Evolutionary conservation across 2,329 filamentous ascomycete genomes (phyloP), one percentile per base, ranked within the genome.

Genomic region (Botrytis byssoidea): DNA sequence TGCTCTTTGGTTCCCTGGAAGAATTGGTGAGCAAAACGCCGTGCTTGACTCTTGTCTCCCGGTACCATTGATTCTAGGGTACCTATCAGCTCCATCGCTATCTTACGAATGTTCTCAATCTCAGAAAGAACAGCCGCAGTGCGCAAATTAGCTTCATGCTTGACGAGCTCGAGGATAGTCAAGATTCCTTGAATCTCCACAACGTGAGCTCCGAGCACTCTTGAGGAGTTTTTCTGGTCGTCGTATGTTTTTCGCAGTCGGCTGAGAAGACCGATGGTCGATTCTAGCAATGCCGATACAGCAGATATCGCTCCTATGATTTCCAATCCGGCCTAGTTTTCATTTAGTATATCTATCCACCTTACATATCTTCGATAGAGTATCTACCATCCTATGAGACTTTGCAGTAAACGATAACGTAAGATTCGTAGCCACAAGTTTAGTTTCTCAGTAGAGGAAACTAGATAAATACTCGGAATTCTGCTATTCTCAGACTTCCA

Each of bases 321-420:
- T 16, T 64, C 25, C 3, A 44, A 7, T 44, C 61, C 61, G 4
- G 61, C 7, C 37, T 64, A 14, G 42, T 6, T 25, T 16, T 18
- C 37, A 18, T 0, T 64, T 44, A 64, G 37, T 29, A 20, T 10
- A 3, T 42, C 12, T 42, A 35, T 35, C 35, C 4, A 18, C 14
- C 4, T 4, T 9, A 7, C 1, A 3, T 25, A 1, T 20, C 0
- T 10, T 4, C 16, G 25, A 14, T 5, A 25, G 3, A 3, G 7
- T 29, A 44, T 2, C 44, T 42, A 44, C 61, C 37, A 63, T 64
- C 22, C 0, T 46, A 22, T 46, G 20, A 46, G 6, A 8, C 18
- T 46, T 22, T 46, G 20, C 1, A 46, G 44, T 20, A 22, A 7
- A 46, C 22, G 44, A 46, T 46, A 1, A 20, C 20, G 18, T 46